phyloP scores from a whole-genome alignment of 2,329 filamentous ascomycete genomes.

The Pleoardoris graminearum region DNA sequence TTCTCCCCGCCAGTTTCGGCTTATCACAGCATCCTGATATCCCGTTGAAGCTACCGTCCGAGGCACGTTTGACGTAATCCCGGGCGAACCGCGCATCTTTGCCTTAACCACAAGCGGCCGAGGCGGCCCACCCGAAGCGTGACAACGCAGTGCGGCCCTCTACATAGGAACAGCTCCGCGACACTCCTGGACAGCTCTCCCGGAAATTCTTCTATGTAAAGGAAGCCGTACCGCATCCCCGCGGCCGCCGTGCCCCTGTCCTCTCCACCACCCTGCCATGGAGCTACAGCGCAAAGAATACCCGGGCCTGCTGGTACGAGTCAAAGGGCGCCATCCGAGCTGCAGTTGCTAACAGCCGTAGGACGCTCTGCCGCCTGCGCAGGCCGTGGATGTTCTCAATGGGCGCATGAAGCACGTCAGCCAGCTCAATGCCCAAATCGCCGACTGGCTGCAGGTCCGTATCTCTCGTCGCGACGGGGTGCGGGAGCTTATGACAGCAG shows the following conservation, averaged over 20 bases:
- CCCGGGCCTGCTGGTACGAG: conserved; percentile 86
- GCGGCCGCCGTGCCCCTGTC: conserved; percentile 35
- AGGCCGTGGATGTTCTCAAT: conserved; percentile 79
- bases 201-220: conserved; percentile 37
- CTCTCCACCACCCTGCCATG: conserved; percentile 39
- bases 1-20: conserved; percentile 11
- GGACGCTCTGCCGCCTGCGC: conserved; percentile 77
- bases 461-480: conserved; percentile 5
- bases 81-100: conserved; percentile 20
- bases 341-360: conserved; percentile 50
- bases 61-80: conserved; percentile 21
- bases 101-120: conserved; percentile 25
- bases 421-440: conserved; percentile 85
- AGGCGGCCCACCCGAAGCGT: conserved; percentile 27
- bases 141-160: conserved; percentile 32
- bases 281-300: conserved; percentile 86
- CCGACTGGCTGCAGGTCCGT: conserved; percentile 94
- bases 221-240: conserved; percentile 17
- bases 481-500: conserved; percentile 54
- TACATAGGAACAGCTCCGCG: conserved; percentile 33
- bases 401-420: conserved; percentile 87
- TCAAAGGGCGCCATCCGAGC: conserved; percentile 19
- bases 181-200: conserved; percentile 30
- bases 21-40: not conserved
- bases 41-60: not conserved